These are phyloP conservation scores for Vigna reflexopilosa DNA, from an alignment of 306 rosid genomes.

Conservation along the genomic window DNA sequence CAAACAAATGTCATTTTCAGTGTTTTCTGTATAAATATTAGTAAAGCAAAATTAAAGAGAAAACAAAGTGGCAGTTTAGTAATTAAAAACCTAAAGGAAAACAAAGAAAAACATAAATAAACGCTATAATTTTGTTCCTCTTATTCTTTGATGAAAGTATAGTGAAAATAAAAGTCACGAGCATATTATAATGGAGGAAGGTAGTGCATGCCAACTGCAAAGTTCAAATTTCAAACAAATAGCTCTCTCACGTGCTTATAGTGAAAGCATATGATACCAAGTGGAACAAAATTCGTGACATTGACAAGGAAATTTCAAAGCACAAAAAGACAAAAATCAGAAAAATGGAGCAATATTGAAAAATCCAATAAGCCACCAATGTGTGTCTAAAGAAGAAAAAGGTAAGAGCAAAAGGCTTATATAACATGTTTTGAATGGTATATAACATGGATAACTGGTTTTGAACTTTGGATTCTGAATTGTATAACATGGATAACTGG, in stretches of 20 bases:
- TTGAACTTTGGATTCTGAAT: not conserved
- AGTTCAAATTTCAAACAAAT: not conserved
- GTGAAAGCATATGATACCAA: slow-evolving; percentile 32
- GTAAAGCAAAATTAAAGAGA: too few relatives aligned
- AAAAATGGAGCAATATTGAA: not conserved
- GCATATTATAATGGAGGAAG: slow-evolving; percentile 7
- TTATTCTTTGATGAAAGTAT: not conserved
- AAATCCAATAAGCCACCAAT: not conserved
- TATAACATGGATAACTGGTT: not conserved
- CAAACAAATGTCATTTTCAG: too few relatives aligned
- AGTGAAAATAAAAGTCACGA: slow-evolving; percentile 37
- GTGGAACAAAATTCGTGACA: not conserved
- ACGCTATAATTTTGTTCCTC: not conserved
- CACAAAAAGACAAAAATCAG: not conserved
- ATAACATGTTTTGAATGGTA: too few relatives aligned
- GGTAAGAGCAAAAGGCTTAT: too few relatives aligned
- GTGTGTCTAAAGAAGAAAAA: too few relatives aligned
- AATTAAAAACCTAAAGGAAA: too few relatives aligned
- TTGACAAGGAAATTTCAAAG: not conserved
- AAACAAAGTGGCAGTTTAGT: too few relatives aligned
- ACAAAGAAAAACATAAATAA: too few relatives aligned
- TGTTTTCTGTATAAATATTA: too few relatives aligned
- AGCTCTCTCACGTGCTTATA: slow-evolving; percentile 32
- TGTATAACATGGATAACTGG: too few relatives aligned
- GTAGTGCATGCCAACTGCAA: slow-evolving; percentile 39